Base-by-base conservation (phyloP, 108 stramenopile species). In the Cyclotella baltica region DNA sequence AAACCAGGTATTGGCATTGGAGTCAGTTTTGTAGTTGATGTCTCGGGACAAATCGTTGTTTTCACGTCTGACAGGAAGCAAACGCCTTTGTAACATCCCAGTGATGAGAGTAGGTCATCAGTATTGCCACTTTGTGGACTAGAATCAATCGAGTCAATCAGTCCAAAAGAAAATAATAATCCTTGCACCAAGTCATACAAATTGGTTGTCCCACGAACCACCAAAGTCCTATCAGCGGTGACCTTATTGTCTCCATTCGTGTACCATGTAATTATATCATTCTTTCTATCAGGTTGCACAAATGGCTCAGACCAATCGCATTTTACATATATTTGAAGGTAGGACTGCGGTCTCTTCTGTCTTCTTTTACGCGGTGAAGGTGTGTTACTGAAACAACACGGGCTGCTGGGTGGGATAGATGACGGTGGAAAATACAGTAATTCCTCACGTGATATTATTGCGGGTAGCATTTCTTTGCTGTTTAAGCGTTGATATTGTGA, bases 1-100 rank as follows among this genome's bases (percentile, higher is more conserved):
- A 81, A 70, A 57, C 80, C 80, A 8, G 80, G 80, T 74, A 81
- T 70, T 16, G 80, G 80, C 22, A 81, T 25, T 29, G 80, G 80
- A 46, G 73, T 81, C 62, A 81, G 65, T 31, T 80, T 35, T 22
- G 61, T 68, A 11, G 33, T 9, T 3, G 62, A n/a, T 28, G 51
- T 75, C 16, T 63, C 62, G 30, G 29, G 36, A 62, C 61, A 68
- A 1, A 29, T 63, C 3, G 80, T 48, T 13, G 61, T 33, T 37
- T 74, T 81, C 10, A 81, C 61, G 43, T 81, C 80, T 6, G 73
- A 74, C 35, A 81, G 25, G 52, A 81, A 81, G 38, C 80, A 81
- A 23, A 81, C 48, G 25, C 56, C 67, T 33, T 74, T 74, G 61
- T 74, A 74, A 56, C 72, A 72, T 25, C 67, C 73, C 46, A 67